Conservation (phyloP, 305 asterid species). For the Coffea humblotiana region DNA sequence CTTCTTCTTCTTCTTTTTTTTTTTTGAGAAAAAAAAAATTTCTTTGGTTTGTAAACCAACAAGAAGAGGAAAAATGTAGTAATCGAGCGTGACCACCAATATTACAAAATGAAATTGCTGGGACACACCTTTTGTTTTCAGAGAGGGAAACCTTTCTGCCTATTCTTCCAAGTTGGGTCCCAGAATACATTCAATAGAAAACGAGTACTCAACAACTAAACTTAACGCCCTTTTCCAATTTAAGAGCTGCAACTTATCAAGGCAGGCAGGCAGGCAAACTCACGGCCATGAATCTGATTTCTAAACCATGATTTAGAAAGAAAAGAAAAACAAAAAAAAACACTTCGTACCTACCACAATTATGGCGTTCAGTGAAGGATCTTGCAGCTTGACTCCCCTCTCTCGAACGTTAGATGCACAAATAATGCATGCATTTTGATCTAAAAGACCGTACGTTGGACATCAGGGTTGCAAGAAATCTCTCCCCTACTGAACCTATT, state of each 20-base stretch:
- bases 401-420: not conserved
- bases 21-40: no score
- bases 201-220: conserved; percentile 15
- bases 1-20: no score
- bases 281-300: conserved; percentile 11
- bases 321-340: no score
- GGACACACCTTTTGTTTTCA: no score
- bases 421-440: not conserved
- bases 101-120: not conserved
- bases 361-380: conserved; percentile 5
- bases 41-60: not conserved
- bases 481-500: no score
- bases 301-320: not conserved
- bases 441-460: not conserved
- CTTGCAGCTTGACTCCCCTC: not conserved
- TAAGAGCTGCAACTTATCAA: conserved; percentile 16
- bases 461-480: no score
- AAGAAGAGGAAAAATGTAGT: not conserved
- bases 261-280: not conserved
- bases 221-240: conserved; percentile 5
- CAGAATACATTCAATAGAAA: conserved; percentile 14
- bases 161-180: not conserved
- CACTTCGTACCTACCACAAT: not conserved
- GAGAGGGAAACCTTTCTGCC: not conserved
- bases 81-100: not conserved